Conservation (phyloP, 2,329 filamentous ascomycete genomes). For the Whalleya microplaca region DNA sequence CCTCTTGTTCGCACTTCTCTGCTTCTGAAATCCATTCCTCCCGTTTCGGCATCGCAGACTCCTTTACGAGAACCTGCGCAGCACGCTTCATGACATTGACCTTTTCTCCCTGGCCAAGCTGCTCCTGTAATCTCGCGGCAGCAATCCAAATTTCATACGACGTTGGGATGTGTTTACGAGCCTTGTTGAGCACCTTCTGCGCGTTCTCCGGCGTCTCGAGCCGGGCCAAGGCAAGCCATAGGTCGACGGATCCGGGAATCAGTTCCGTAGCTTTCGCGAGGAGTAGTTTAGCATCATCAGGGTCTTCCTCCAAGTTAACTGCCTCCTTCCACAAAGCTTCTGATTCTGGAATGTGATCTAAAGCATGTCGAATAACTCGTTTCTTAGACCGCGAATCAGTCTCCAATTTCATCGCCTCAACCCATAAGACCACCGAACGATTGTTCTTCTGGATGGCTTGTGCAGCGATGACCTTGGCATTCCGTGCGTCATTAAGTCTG, state of each 20-base stretch:
- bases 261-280: conserved; percentile 95
- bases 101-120: conserved; percentile 75
- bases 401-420: conserved; percentile 93
- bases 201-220: conserved; percentile 90
- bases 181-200: conserved; percentile 92
- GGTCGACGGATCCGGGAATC: conserved; percentile 88
- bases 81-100: conserved; percentile 95
- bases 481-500: conserved; percentile 85
- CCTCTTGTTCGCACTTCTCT: conserved; percentile 92
- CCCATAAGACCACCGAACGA: conserved; percentile 86
- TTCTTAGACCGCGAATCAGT: conserved; percentile 83
- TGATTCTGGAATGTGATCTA: conserved; percentile 92
- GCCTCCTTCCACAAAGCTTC: conserved; percentile 98
- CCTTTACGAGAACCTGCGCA: conserved; percentile 83
- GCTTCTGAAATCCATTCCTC: conserved; percentile 97
- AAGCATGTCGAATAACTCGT: conserved; percentile 85
- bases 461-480: conserved; percentile 93
- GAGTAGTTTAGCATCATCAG: conserved; percentile 82
- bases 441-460: conserved; percentile 92
- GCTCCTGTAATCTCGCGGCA: conserved; percentile 87
- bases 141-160: conserved; percentile 98
- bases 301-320: conserved; percentile 91
- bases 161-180: conserved; percentile 89
- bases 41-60: conserved; percentile 94
- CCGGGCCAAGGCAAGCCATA: conserved; percentile 92